Conservation (phyloP, 2,329 filamentous ascomycete species). For the Xylariaceae sp. region DNA sequence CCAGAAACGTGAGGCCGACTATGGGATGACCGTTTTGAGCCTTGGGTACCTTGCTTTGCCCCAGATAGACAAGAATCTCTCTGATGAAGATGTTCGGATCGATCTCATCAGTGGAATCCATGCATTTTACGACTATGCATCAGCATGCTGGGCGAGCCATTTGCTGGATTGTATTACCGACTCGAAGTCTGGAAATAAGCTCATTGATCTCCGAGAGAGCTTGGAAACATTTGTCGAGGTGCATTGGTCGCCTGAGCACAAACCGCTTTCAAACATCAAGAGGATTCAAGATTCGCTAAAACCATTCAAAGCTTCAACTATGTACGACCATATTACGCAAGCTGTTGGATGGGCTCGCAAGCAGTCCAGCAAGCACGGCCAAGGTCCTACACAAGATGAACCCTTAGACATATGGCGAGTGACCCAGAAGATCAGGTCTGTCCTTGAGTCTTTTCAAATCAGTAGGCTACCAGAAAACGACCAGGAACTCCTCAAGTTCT, state of each 20-base stretch:
- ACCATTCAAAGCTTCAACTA: conserved; percentile 3
- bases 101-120: conserved; percentile 22
- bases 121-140: conserved; percentile 31
- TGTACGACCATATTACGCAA: conserved; percentile 12
- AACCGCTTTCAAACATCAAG: conserved; percentile 10
- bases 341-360: conserved; percentile 19
- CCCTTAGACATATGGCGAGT: conserved; percentile 16
- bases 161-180: conserved; percentile 20
- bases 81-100: conserved; percentile 10
- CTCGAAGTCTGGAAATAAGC: conserved; percentile 20
- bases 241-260: conserved; percentile 18
- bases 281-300: conserved; percentile 6
- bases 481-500: conserved; percentile 25
- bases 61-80: conserved; percentile 16
- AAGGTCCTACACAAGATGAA: conserved; percentile 14
- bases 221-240: conserved; percentile 17
- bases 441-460: conserved; percentile 23
- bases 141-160: conserved; percentile 30
- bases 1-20: too few relatives aligned
- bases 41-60: conserved; percentile 26
- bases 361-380: conserved; percentile 12
- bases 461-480: conserved; percentile 19
- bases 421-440: conserved; percentile 10
- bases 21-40: conserved; percentile 23
- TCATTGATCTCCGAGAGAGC: conserved; percentile 11